Percentiles rank a stretch among this genome's conserved stretches.
phyloP scores from a whole-genome alignment of 1,139 yeast species.

The Tardiomyces depauwii region DNA sequence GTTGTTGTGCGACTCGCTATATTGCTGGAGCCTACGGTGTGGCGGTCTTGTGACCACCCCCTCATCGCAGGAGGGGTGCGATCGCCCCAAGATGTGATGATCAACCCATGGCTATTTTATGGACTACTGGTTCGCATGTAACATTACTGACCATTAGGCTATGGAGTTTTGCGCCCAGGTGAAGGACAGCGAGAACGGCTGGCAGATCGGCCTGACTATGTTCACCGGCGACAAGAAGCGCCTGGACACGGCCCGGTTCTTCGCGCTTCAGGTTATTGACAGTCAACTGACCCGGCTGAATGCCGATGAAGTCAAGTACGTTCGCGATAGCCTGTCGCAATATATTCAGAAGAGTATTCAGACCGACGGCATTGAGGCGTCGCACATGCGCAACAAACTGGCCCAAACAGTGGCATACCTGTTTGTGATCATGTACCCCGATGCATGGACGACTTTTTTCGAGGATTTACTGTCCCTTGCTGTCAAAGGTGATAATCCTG shows the following conservation, averaged over 20 bases:
- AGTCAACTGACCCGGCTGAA: slow-evolving; percentile 44
- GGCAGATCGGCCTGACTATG: slow-evolving; percentile 62
- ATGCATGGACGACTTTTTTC: slow-evolving; percentile 56
- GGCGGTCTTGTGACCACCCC: too few relatives aligned
- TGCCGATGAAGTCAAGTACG: slow-evolving; percentile 34
- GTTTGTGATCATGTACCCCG: slow-evolving; percentile 55
- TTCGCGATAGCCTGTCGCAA: slow-evolving; percentile 39
- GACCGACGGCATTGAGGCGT: slow-evolving; percentile 4
- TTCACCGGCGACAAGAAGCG: slow-evolving; percentile 32
- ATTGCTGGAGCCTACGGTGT: too few relatives aligned
- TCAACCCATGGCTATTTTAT: too few relatives aligned
- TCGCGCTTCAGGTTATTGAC: slow-evolving; percentile 71
- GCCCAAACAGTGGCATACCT: slow-evolving; percentile 63
- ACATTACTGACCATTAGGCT: slow-evolving; percentile 36
- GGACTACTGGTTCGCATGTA: not conserved
- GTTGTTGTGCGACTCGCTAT: too few relatives aligned
- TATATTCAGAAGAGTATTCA: slow-evolving; percentile 20
- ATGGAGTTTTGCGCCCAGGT: slow-evolving; percentile 65
- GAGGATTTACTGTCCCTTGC: slow-evolving; percentile 43
- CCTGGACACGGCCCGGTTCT: slow-evolving; percentile 41
- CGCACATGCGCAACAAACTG: slow-evolving; percentile 63
- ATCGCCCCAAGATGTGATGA: too few relatives aligned
- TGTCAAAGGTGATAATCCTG: slow-evolving; percentile 11
- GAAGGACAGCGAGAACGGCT: slow-evolving; percentile 67
- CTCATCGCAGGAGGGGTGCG: too few relatives aligned